A percentile compares a stretch with the other conserved stretches of the same genome.
phyloP scores from a whole-genome alignment of 2,329 filamentous ascomycete species.

The Sclerotinia borealis region DNA sequence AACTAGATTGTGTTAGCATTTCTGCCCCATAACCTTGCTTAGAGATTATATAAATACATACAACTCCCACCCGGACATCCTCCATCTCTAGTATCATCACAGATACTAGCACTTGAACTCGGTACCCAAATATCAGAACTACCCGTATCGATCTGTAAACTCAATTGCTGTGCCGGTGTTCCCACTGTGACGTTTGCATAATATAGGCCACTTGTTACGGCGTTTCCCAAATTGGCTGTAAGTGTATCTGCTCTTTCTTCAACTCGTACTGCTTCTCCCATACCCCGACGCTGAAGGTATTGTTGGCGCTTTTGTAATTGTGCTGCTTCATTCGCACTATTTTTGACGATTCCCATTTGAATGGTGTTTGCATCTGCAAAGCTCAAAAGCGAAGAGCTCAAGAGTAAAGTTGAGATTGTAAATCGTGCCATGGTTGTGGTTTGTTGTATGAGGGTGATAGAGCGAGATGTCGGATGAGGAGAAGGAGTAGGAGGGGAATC shows the following conservation, averaged over 20 bases:
- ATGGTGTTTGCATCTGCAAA: slow-evolving; percentile 10
- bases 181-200: slow-evolving; percentile 49
- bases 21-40: not conserved
- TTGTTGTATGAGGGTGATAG: not conserved
- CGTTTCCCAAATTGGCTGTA: slow-evolving; percentile 37
- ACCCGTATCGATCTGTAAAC: slow-evolving; percentile 55
- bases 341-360: slow-evolving; percentile 24
- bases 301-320: slow-evolving; percentile 22
- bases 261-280: slow-evolving; percentile 8
- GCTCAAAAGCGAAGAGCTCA: slow-evolving; percentile 7
- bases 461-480: not conserved
- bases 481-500: not conserved
- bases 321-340: slow-evolving; percentile 17
- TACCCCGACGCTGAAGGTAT: slow-evolving; percentile 3
- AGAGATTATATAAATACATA: slow-evolving; percentile 32
- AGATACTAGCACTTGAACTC: slow-evolving; percentile 32
- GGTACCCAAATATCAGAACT: slow-evolving; percentile 57
- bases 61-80: slow-evolving; percentile 43
- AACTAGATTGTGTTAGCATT: slow-evolving; percentile 35
- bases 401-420: slow-evolving; percentile 2
- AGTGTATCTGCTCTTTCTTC: slow-evolving; percentile 19
- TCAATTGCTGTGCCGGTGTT: slow-evolving; percentile 49
- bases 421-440: not conserved
- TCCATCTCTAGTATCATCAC: slow-evolving; percentile 30
- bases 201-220: slow-evolving; percentile 45